phyloP scores from a whole-genome alignment of 345 rosid species.

The Brassica rapa region DNA sequence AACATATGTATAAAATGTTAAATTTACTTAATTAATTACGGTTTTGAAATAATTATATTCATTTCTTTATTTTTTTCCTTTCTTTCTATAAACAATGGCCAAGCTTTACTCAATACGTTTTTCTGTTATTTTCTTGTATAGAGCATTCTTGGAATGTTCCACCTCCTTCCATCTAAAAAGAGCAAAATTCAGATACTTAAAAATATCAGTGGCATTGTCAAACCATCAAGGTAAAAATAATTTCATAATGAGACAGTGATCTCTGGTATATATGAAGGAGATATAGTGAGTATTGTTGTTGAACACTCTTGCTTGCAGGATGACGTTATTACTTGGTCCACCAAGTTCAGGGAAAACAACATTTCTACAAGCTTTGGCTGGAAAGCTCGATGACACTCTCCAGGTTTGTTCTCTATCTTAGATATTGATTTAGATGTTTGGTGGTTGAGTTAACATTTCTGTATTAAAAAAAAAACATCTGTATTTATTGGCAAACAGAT shows the following conservation, averaged over 20 bases:
- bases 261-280: background rate
- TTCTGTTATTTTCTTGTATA: constrained; percentile 16
- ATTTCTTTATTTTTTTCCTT: background rate
- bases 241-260: background rate
- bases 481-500: constrained; percentile 42
- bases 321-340: constrained; percentile 88
- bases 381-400: constrained; percentile 62
- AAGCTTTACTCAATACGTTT: background rate
- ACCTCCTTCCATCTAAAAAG: constrained; percentile 71
- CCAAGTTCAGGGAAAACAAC: constrained; percentile 93
- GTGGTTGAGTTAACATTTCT: background rate
- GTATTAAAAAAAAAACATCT: background rate
- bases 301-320: constrained; percentile 48
- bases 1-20: background rate
- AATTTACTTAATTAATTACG: background rate
- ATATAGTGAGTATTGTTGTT: background rate
- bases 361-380: constrained; percentile 69
- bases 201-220: constrained; percentile 65
- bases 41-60: background rate
- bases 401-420: constrained; percentile 45
- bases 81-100: background rate
- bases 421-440: background rate
- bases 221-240: constrained; percentile 73
- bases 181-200: constrained; percentile 69
- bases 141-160: constrained; percentile 57